Conservation (phyloP, 306 rosid species). For the Trifolium repens region DNA sequence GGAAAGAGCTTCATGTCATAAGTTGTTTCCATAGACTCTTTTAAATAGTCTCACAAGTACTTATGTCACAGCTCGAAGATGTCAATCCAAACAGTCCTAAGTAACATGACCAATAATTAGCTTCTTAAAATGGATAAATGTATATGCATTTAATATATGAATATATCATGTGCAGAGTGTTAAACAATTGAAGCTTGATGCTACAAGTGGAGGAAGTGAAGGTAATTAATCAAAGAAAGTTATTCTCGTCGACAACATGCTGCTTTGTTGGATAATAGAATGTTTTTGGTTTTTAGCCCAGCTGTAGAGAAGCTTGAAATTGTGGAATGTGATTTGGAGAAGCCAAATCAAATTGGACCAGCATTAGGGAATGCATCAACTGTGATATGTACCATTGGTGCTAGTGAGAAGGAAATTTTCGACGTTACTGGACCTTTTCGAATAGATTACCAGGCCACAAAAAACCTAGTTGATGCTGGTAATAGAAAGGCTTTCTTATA, state of each 20-base stretch:
- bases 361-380: constrained; percentile 83
- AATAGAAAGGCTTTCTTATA: constrained; percentile 25
- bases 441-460: constrained; percentile 86
- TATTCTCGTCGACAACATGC: constrained; percentile 42
- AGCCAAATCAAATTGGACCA: constrained; percentile 57
- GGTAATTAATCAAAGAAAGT: constrained; percentile 52
- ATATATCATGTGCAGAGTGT: constrained; percentile 70
- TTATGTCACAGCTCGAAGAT: too few relatives aligned
- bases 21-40: too few relatives aligned
- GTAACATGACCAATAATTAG: neutral
- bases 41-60: too few relatives aligned
- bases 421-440: constrained; percentile 93
- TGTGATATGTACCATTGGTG: constrained; percentile 93
- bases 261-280: constrained; percentile 67
- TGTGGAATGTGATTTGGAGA: constrained; percentile 97
- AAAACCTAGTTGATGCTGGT: constrained; percentile 86
- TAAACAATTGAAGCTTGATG: constrained; percentile 64
- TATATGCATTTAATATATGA: constrained; percentile 33
- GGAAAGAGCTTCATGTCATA: too few relatives aligned
- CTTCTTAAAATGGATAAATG: constrained; percentile 33
- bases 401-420: constrained; percentile 92
- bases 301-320: constrained; percentile 99
- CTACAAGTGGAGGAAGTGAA: constrained; percentile 56
- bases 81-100: neutral
- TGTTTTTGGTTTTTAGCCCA: constrained; percentile 96